Conservation (phyloP, 805 yeast genomes). For the Ogataea methylovora region DNA sequence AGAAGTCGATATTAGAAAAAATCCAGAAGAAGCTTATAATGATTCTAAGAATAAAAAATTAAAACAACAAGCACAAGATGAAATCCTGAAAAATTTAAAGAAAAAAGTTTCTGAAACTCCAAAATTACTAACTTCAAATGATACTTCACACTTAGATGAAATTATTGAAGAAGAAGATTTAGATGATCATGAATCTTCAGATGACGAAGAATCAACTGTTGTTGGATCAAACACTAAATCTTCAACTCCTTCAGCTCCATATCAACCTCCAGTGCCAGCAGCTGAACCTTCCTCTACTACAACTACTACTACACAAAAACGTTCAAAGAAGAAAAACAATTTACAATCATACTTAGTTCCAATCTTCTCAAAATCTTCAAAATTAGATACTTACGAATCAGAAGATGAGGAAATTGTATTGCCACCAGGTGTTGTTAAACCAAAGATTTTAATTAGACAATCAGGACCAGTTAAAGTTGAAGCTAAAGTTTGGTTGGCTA, state of each 20-base stretch:
- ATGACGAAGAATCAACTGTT: constrained; percentile 14
- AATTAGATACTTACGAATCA: constrained; percentile 45
- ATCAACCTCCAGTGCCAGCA: constrained; percentile 3
- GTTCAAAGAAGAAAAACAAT: constrained; percentile 12
- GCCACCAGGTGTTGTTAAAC: constrained; percentile 87
- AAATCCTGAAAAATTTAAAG: constrained; percentile 28
- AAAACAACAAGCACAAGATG: constrained; percentile 36
- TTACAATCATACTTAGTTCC: constrained; percentile 20
- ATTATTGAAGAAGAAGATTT: constrained; percentile 36
- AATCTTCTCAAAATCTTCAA: constrained; percentile 23
- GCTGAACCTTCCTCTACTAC: constrained; percentile 2
- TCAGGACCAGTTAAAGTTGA: constrained; percentile 92
- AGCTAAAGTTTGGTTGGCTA: constrained; percentile 97
- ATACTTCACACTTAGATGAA: constrained; percentile 22
- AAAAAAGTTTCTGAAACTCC: constrained; percentile 36
- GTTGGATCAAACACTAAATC: constrained; percentile 1
- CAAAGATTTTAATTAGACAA: constrained; percentile 71
- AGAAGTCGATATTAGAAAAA: constrained; percentile 67
- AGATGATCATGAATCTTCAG: constrained; percentile 53
- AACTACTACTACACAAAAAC: too few relatives aligned
- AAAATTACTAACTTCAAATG: constrained; percentile 17
- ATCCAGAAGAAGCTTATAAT: constrained; percentile 73
- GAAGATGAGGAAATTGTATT: constrained; percentile 82
- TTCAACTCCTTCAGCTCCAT: constrained; percentile 2
- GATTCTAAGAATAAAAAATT: constrained; percentile 50